Evolutionary conservation across 441 rosid species (phyloP).

Genomic region (Erodium texanum): DNA sequence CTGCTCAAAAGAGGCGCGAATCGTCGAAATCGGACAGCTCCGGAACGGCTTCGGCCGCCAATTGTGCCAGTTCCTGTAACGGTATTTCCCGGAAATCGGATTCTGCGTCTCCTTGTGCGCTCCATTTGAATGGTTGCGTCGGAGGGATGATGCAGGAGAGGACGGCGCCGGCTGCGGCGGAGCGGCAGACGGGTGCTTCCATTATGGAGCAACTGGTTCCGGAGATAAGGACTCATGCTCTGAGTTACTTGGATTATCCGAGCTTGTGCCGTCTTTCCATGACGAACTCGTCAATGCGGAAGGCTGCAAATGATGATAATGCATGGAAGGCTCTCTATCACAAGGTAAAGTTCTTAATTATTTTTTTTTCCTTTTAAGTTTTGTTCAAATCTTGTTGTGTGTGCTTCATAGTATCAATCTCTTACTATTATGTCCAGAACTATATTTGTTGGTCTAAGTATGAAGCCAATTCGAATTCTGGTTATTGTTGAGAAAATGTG

Average conservation of each 20-base stretch:
- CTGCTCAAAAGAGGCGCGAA: background rate
- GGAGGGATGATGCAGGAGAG: slow-evolving; percentile 22
- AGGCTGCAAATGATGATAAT: slow-evolving; percentile 93
- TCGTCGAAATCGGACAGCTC: background rate
- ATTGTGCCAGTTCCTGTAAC: background rate
- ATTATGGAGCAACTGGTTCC: slow-evolving; percentile 99
- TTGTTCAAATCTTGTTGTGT: no score
- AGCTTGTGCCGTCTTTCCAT: slow-evolving; percentile 90
- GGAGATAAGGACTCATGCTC: slow-evolving; percentile 96
- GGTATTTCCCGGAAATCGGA: background rate
- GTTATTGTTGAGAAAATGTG: no score
- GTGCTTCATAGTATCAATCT: no score
- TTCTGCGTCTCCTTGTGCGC: no score
- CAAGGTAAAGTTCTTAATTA: slow-evolving; percentile 37
- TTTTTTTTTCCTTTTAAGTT: no score
- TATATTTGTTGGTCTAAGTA: no score
- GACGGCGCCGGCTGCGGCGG: slow-evolving; percentile 21
- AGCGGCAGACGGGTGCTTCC: slow-evolving; percentile 62
- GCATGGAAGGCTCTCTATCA: slow-evolving; percentile 98
- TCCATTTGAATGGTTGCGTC: no score
- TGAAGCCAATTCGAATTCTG: no score
- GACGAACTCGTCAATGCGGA: slow-evolving; percentile 95
- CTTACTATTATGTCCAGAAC: no score
- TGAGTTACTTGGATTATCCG: slow-evolving; percentile 90
- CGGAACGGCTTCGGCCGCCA: background rate